Conservation (phyloP, 148 eudicot genomes). For the Nepenthes mirabilis region DNA sequence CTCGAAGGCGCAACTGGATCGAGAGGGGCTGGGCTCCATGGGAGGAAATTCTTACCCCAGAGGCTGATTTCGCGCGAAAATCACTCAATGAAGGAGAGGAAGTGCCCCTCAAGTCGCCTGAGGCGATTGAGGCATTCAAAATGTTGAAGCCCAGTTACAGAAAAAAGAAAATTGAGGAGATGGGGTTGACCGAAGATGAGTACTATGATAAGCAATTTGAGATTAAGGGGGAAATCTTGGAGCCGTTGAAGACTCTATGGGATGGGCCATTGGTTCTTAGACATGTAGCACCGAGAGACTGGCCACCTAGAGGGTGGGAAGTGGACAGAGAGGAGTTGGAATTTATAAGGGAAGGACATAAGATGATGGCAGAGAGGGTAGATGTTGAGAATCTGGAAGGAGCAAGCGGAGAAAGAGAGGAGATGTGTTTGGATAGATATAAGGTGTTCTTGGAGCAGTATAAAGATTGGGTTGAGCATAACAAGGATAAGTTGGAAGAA, state of each 20-base stretch:
- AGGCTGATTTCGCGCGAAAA: conserved; percentile 65
- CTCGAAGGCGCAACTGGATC: conserved; percentile 78
- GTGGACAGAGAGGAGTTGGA: conserved; percentile 79
- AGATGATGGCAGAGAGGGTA: conserved; percentile 51
- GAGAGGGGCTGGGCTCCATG: conserved; percentile 97
- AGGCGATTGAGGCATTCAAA: conserved; percentile 74
- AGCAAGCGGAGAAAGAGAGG: conserved; percentile 26
- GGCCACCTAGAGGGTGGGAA: conserved; percentile 96
- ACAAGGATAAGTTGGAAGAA: conserved; percentile 79
- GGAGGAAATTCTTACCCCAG: conserved; percentile 86
- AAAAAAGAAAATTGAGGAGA: conserved; percentile 54
- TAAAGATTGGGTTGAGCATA: conserved; percentile 67
- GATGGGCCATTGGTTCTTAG: conserved; percentile 69
- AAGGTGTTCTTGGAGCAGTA: conserved; percentile 82
- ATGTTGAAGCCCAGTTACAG: conserved; percentile 82
- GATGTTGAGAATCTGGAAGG: conserved; percentile 41
- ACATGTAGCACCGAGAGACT: conserved; percentile 82
- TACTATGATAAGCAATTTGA: conserved; percentile 74
- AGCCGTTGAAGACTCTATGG: conserved; percentile 62
- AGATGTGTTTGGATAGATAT: conserved; percentile 79
- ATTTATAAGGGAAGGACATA: conserved; percentile 80
- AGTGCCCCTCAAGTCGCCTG: conserved; percentile 57
- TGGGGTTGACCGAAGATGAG: conserved; percentile 84
- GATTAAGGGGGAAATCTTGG: conserved; percentile 64
- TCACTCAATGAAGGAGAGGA: conserved; percentile 87